Evolutionary conservation across 2,329 filamentous ascomycete genomes (phyloP).

Genomic region (Fusarium sp.): DNA sequence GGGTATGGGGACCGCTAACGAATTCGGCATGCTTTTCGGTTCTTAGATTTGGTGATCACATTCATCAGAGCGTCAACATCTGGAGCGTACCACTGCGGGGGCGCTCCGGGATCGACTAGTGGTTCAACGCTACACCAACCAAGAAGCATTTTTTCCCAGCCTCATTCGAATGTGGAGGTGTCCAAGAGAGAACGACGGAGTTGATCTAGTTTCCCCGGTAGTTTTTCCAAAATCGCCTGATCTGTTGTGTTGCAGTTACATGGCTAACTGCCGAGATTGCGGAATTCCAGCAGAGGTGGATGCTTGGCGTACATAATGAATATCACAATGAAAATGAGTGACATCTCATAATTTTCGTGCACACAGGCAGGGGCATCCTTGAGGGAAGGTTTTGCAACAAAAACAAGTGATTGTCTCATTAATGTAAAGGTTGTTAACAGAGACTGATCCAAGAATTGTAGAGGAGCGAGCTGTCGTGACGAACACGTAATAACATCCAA

Average conservation of each 20-base stretch:
- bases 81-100: not conserved
- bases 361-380: too few relatives aligned
- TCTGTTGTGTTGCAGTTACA: not conserved
- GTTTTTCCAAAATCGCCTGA: not conserved
- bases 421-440: too few relatives aligned
- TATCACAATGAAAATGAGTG: accelerated
- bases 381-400: too few relatives aligned
- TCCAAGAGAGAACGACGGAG: not conserved
- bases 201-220: not conserved
- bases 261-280: not conserved
- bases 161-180: too few relatives aligned
- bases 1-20: not conserved
- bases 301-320: not conserved
- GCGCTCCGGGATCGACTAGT: not conserved
- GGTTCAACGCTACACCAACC: not conserved
- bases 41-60: not conserved
- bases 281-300: not conserved
- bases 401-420: too few relatives aligned
- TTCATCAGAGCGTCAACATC: not conserved
- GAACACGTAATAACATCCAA: too few relatives aligned
- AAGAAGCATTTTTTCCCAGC: not conserved
- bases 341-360: not conserved
- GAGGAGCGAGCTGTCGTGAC: too few relatives aligned
- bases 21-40: not conserved
- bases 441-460: too few relatives aligned